phyloP scores from a whole-genome alignment of 169 alveolate species.

The Fabrea salina region DNA sequence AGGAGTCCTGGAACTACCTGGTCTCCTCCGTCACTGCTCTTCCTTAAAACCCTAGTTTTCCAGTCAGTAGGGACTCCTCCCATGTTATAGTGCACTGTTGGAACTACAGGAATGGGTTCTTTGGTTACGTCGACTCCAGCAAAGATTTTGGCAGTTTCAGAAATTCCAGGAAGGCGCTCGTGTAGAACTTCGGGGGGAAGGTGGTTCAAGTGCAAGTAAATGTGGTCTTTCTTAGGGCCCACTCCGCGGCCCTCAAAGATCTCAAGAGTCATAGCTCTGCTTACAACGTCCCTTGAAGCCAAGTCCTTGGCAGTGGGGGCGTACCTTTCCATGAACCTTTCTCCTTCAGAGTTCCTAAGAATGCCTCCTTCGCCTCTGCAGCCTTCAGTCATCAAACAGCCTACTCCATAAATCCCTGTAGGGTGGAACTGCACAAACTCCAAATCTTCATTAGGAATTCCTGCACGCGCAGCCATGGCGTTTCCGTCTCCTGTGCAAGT shows the following conservation, averaged over 20 bases:
- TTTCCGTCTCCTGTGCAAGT: constrained; percentile 99
- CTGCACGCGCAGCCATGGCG: constrained; percentile 90
- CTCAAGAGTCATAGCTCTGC: constrained; percentile 96
- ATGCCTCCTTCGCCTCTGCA: constrained; percentile 99
- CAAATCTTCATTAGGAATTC: constrained; percentile 94
- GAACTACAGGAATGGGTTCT: constrained; percentile 96
- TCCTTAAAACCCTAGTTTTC: constrained; percentile 89
- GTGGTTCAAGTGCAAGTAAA: constrained; percentile 92
- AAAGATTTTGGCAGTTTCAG: constrained; percentile 95
- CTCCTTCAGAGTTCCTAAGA: constrained; percentile 95
- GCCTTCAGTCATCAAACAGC: constrained; percentile 98
- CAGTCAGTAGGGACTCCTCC: constrained; percentile 99
- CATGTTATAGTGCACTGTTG: constrained; percentile 99
- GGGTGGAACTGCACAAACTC: constrained; percentile 99
- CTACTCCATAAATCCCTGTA: constrained; percentile 97
- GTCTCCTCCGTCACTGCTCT: constrained; percentile 65
- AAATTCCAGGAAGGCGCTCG: constrained; percentile 95
- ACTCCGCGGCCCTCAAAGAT: constrained; percentile 95
- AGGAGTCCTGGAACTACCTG: constrained; percentile 91
- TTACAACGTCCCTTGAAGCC: constrained; percentile 97
- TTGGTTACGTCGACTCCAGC: constrained; percentile 94
- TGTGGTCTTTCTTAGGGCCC: constrained; percentile 94
- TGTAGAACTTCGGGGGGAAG: constrained; percentile 90
- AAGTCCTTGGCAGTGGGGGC: constrained; percentile 96
- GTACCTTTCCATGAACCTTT: constrained; percentile 93